Evolutionary conservation across 306 rosid genomes (phyloP), one percentile per base, ranked within the genome.

Genomic region (Quercus cerris): DNA sequence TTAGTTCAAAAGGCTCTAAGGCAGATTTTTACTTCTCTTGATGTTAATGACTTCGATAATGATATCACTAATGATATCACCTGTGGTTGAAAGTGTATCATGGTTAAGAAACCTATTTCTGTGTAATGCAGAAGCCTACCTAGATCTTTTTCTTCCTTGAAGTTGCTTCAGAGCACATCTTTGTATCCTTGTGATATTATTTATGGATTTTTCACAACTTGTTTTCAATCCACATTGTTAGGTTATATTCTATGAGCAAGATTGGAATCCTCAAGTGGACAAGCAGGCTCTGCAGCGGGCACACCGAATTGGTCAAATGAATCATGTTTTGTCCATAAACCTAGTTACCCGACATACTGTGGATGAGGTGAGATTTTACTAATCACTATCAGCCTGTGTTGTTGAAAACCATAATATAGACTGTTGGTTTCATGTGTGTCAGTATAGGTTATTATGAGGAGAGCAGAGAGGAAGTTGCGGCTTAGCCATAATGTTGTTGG

Each of bases 251-350:
- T 93, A 93, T 3, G 99, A 94, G 86, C 99, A 91, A 91, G 99
- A 94, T 83, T 94, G 99, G 99, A 94, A 93, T 79, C 99, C 99
- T 41, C 99, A 93, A 86, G 99, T 91, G 84, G 97, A 94, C 85
- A 91, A 78, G 89, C 99, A 94, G 82, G 99, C 97, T 75, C 80
- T 93, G 84, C 97, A 94, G 90, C 84, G 99, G 85, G 94, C 97
- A 23, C 99, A 94, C 86, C 86, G 97, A 78, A 94, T 94, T 77
- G 99, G 97, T 70, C 99, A 94, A 88, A 73, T 86, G 87, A 94
- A 90, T 83, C 89, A 87, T 68, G 95, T 94, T 49, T 79, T 94
- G 84, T 83, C 94, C 11, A 86, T 94, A 76, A 91, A 89, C 81
- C 88, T 94, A 63, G 93, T 94, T 76, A 87, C 97, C 30, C 87